A percentile compares a stretch with the other conserved stretches of the same genome.
phyloP scores from a whole-genome alignment of 257 asterid species.

The Euphrasia confusa region DNA sequence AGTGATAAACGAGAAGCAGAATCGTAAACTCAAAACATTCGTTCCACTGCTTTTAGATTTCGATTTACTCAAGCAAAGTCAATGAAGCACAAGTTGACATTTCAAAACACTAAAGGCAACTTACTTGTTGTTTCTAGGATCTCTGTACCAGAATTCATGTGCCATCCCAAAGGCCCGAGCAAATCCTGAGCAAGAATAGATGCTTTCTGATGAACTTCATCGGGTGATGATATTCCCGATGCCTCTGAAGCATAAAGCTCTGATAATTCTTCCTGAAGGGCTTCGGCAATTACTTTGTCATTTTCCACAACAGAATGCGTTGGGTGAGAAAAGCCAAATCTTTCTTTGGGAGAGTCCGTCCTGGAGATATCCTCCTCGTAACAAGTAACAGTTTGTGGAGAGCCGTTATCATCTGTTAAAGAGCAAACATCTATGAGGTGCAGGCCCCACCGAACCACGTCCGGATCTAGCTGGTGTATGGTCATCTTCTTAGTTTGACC shows the following conservation, averaged over 20 bases:
- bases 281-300: slow-evolving; percentile 67
- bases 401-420: slow-evolving; percentile 37
- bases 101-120: neutral
- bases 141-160: slow-evolving; percentile 36
- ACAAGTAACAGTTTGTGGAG: slow-evolving; percentile 53
- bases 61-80: no score
- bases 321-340: slow-evolving; percentile 30
- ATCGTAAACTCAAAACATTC: neutral
- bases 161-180: slow-evolving; percentile 48
- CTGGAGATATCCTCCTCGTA: slow-evolving; percentile 45
- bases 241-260: slow-evolving; percentile 46
- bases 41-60: no score
- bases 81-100: no score
- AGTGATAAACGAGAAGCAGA: neutral
- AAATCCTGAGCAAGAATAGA: slow-evolving; percentile 73
- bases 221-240: slow-evolving; percentile 32
- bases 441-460: slow-evolving; percentile 82
- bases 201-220: slow-evolving; percentile 40
- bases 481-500: slow-evolving; percentile 29
- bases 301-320: slow-evolving; percentile 42
- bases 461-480: slow-evolving; percentile 65
- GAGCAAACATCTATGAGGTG: slow-evolving; percentile 72
- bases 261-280: slow-evolving; percentile 83
- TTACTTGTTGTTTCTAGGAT: neutral
- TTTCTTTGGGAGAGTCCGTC: slow-evolving; percentile 46